Conservation (phyloP, 2,329 filamentous ascomycete species). For the Zymoseptoria tritici region DNA sequence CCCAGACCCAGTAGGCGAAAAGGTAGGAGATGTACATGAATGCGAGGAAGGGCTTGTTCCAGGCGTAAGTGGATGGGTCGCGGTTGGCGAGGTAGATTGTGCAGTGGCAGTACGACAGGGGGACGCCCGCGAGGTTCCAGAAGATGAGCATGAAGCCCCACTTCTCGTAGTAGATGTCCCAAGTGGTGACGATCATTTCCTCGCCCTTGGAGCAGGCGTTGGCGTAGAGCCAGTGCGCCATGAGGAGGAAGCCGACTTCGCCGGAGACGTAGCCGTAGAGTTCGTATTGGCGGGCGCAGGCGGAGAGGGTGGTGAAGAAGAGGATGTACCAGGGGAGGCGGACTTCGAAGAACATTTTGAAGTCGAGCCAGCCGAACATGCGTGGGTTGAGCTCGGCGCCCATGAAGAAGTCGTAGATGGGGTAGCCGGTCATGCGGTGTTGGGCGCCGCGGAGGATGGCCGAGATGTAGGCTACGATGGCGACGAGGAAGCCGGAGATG, state of each 20-base stretch:
- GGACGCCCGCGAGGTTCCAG: slow-evolving; percentile 91
- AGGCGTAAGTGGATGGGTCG: slow-evolving; percentile 66
- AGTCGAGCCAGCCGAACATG: slow-evolving; percentile 67
- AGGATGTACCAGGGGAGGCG: slow-evolving; percentile 89
- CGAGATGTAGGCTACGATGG: slow-evolving; percentile 77
- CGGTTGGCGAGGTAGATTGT: slow-evolving; percentile 84
- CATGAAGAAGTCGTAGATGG: slow-evolving; percentile 86
- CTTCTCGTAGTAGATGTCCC: slow-evolving; percentile 97
- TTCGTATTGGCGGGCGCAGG: slow-evolving; percentile 77
- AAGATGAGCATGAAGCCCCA: slow-evolving; percentile 97
- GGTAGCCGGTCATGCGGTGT: slow-evolving; percentile 83
- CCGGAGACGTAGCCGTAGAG: slow-evolving; percentile 75
- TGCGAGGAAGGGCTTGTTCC: slow-evolving; percentile 61
- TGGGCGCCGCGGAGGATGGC: slow-evolving; percentile 71
- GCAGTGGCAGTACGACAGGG: slow-evolving; percentile 88
- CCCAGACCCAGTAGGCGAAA: slow-evolving; percentile 85
- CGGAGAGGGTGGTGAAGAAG: slow-evolving; percentile 66
- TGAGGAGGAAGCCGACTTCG: slow-evolving; percentile 75
- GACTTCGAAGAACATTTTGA: slow-evolving; percentile 95
- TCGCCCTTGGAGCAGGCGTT: slow-evolving; percentile 90
- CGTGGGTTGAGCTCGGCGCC: slow-evolving; percentile 80
- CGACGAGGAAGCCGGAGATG: slow-evolving; percentile 76
- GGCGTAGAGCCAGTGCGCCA: slow-evolving; percentile 88
- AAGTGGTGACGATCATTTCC: slow-evolving; percentile 81
- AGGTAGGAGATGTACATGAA: slow-evolving; percentile 65